Conservation (phyloP, 1,139 yeast species). For the Yamadazyma atmosphaerica region DNA sequence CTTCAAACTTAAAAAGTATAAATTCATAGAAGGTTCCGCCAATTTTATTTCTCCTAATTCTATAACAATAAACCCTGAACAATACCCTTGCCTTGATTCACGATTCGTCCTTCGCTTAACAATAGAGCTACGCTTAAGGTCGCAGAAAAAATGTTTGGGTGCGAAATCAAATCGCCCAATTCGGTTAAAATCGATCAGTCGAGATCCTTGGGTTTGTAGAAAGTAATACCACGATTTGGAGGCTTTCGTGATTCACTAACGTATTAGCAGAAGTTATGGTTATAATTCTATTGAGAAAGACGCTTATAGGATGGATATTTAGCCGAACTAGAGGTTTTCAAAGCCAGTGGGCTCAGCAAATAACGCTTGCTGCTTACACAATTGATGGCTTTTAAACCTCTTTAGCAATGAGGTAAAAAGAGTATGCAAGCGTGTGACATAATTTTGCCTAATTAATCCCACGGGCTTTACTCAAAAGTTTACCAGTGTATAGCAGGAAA, state of each 20-base stretch:
- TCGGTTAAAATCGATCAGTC: neutral
- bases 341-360: no score
- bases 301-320: no score
- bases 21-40: no score
- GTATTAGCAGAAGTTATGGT: neutral
- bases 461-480: no score
- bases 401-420: neutral
- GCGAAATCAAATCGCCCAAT: neutral
- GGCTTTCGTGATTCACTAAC: neutral
- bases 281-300: no score
- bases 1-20: neutral
- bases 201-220: neutral
- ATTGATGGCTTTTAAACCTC: neutral
- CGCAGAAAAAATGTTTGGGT: neutral
- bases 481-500: neutral
- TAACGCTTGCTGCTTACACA: no score
- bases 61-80: constrained; percentile 1
- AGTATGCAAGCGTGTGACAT: neutral
- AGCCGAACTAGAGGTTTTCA: no score
- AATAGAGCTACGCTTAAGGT: neutral
- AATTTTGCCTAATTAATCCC: neutral
- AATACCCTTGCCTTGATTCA: neutral
- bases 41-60: neutral
- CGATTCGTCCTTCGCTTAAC: neutral
- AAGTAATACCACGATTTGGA: neutral